phyloP scores from a whole-genome alignment of 495 filamentous ascomycete genomes.

The Terfezia boudieri region DNA sequence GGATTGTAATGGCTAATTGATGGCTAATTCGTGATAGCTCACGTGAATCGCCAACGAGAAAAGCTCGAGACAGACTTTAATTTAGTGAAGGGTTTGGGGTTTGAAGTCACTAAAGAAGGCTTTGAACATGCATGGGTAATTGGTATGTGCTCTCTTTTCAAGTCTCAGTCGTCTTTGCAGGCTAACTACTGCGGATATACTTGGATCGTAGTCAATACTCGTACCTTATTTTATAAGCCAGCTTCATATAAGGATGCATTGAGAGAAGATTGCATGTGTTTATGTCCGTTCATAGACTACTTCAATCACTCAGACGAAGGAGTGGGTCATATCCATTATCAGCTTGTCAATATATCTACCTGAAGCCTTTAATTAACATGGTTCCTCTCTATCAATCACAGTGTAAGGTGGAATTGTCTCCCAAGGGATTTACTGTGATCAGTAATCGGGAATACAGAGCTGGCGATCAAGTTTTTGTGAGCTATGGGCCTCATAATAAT shows the following conservation, averaged over 20 bases:
- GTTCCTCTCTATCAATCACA: constrained; percentile 4
- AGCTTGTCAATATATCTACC: background rate
- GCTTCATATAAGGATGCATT: constrained; percentile 28
- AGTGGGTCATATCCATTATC: constrained; percentile 12
- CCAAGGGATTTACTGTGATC: constrained; percentile 37
- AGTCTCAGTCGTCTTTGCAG: no score
- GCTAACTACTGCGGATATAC: background rate
- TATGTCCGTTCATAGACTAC: constrained; percentile 70
- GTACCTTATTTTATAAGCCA: constrained; percentile 49
- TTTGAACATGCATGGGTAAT: constrained; percentile 49
- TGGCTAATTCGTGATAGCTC: constrained; percentile 5
- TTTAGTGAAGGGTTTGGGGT: constrained; percentile 29
- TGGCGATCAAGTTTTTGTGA: constrained; percentile 58
- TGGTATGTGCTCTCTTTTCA: constrained; percentile 2
- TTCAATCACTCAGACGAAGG: constrained; percentile 56
- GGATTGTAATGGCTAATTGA: background rate
- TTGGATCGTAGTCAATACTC: constrained; percentile 47
- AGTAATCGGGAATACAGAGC: constrained; percentile 30
- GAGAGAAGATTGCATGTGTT: constrained; percentile 49
- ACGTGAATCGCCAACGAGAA: constrained; percentile 37
- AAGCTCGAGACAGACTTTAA: constrained; percentile 44
- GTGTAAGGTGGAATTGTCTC: constrained; percentile 41
- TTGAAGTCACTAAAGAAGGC: constrained; percentile 26
- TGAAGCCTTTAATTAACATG: no score
- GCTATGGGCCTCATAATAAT: constrained; percentile 59